These are phyloP conservation scores for Cytidiella melzeri DNA, from an alignment of 768 basidiomycete species.

Conservation along the genomic window DNA sequence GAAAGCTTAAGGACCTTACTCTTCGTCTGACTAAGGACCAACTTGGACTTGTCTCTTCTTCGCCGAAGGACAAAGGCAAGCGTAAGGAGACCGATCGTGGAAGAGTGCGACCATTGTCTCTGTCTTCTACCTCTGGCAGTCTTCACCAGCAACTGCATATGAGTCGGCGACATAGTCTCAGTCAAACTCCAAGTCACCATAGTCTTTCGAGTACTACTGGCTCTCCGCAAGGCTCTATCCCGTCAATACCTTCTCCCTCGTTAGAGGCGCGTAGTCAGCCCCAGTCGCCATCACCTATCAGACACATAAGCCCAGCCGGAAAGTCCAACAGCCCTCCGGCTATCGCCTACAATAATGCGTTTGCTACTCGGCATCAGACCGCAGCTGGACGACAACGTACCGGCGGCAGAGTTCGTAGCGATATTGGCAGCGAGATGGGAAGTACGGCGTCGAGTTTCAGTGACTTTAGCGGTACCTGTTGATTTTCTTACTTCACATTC, in stretches of 20 bases:
- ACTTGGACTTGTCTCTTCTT: constrained; percentile 56
- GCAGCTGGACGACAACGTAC: constrained; percentile 10
- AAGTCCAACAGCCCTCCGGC: constrained; percentile 62
- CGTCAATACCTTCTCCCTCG: constrained; percentile 73
- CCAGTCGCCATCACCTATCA: constrained; percentile 9
- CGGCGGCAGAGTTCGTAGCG: constrained; percentile 31
- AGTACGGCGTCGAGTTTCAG: constrained; percentile 82
- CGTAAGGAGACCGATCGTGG: constrained; percentile 7
- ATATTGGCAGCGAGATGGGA: constrained; percentile 41
- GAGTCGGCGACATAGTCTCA: constrained; percentile 31
- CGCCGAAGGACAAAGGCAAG: constrained; percentile 11
- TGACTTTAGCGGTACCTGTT: constrained; percentile 71
- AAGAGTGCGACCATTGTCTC: constrained; percentile 14
- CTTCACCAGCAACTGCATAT: constrained; percentile 6
- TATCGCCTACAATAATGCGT: constrained; percentile 47
- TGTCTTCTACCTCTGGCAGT: constrained; percentile 14
- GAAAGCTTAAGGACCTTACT: constrained; percentile 64
- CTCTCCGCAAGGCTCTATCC: constrained; percentile 74
- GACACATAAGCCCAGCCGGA: constrained; percentile 36
- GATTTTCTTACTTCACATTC: not conserved
- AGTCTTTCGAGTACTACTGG: constrained; percentile 70
- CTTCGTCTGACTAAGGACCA: constrained; percentile 68
- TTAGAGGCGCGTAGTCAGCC: constrained; percentile 42
- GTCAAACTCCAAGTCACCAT: constrained; percentile 55
- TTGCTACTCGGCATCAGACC: constrained; percentile 35